These are phyloP conservation scores for Tuber melanosporum DNA, from an alignment of 495 filamentous ascomycete genomes.

Conservation along the genomic window DNA sequence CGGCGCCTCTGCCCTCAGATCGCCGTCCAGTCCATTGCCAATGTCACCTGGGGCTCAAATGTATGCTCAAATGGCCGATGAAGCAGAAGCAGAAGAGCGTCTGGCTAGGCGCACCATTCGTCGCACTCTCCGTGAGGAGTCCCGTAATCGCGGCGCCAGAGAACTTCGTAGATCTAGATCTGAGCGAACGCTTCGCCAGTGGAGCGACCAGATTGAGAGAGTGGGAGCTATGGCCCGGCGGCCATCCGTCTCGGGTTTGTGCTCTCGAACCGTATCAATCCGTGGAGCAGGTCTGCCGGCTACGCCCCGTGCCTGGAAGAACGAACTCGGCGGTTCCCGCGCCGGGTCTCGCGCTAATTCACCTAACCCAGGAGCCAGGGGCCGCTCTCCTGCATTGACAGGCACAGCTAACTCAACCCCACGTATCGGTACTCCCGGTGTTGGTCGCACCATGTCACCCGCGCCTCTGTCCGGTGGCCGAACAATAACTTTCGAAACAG, in stretches of 20 bases:
- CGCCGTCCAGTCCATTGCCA: constrained; percentile 74
- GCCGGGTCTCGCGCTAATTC: constrained; percentile 29
- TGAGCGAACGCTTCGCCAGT: constrained; percentile 38
- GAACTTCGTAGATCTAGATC: constrained; percentile 38
- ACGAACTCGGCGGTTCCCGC: constrained; percentile 33
- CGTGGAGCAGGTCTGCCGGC: constrained; percentile 34
- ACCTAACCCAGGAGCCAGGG: constrained; percentile 10
- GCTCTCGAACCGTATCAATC: constrained; percentile 29
- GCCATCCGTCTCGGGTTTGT: constrained; percentile 32
- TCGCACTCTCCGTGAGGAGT: constrained; percentile 21
- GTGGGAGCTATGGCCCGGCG: constrained; percentile 25
- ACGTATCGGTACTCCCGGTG: constrained; percentile 13
- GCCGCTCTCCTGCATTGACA: constrained; percentile 27
- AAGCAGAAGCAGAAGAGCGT: constrained; percentile 31
- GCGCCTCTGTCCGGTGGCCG: constrained; percentile 14
- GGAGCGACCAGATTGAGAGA: constrained; percentile 39
- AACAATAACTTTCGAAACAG: constrained; percentile 5
- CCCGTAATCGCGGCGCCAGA: constrained; percentile 18
- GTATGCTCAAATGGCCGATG: constrained; percentile 36
- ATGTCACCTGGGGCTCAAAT: constrained; percentile 48
- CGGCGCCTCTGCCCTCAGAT: constrained; percentile 47
- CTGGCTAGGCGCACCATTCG: constrained; percentile 19
- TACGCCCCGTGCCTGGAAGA: constrained; percentile 40
- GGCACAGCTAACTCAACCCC: constrained; percentile 16
- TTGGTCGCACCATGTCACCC: constrained; percentile 27